These are phyloP conservation scores for Botrytis deweyae DNA, from an alignment of 2,329 filamentous ascomycete genomes.

Conservation along the genomic window DNA sequence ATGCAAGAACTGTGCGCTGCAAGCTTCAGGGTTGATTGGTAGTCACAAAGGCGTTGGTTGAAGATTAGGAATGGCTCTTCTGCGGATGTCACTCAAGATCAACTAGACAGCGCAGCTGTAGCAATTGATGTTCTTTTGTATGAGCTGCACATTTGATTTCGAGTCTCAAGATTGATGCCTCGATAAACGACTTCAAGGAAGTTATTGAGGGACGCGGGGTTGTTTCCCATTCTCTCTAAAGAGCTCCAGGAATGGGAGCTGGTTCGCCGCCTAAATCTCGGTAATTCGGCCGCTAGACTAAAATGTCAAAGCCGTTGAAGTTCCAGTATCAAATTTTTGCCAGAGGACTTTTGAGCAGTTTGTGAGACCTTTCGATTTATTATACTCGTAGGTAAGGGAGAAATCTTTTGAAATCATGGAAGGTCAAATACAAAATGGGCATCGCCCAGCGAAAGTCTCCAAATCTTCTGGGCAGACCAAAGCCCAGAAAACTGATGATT, in stretches of 20 bases:
- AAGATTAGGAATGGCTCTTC: not conserved
- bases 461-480: slow-evolving; percentile 14
- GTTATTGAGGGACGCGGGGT: slow-evolving; percentile 15
- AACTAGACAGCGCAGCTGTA: slow-evolving; percentile 20
- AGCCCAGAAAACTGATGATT: slow-evolving; percentile 44
- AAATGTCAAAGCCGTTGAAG: not conserved
- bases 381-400: not conserved
- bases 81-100: not conserved
- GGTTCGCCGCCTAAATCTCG: slow-evolving; percentile 15
- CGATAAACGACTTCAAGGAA: slow-evolving; percentile 3
- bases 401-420: not conserved
- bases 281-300: slow-evolving; percentile 3
- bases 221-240: slow-evolving; percentile 3
- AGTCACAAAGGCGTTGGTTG: not conserved
- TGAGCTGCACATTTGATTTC: slow-evolving; percentile 21
- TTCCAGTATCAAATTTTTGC: not conserved
- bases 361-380: not conserved
- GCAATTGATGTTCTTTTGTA: slow-evolving; percentile 13
- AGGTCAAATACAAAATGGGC: not conserved
- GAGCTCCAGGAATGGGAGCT: slow-evolving; percentile 3
- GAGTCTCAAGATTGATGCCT: not conserved
- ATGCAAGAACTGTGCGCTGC: slow-evolving; percentile 2
- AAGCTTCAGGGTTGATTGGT: slow-evolving; percentile 16
- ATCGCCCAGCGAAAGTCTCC: slow-evolving; percentile 11
- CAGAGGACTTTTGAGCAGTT: not conserved